A percentile compares a stretch with the other conserved stretches of the same genome.
Evolutionary conservation across 2,329 filamentous ascomycete genomes (phyloP).

Genomic region (Bipolaris oryzae): DNA sequence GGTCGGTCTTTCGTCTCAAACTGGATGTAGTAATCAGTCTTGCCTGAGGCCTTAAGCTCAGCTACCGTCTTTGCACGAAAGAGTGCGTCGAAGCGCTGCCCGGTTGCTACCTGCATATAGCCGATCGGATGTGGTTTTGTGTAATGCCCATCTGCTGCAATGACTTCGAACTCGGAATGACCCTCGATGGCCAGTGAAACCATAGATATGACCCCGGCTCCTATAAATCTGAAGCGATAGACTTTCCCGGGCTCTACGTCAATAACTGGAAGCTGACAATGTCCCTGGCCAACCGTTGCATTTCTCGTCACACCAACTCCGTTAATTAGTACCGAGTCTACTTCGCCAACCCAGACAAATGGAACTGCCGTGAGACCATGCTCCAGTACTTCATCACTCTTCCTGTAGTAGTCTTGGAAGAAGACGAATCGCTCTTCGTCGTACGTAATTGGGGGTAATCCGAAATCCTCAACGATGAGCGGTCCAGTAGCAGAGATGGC

Average conservation of each 20-base stretch:
- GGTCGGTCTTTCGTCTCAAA: conserved; percentile 60
- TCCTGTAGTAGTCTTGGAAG: conserved; percentile 64
- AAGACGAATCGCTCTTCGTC: conserved; percentile 65
- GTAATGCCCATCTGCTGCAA: conserved; percentile 64
- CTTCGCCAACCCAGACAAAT: conserved; percentile 66
- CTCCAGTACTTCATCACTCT: conserved; percentile 60
- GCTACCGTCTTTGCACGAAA: conserved; percentile 59
- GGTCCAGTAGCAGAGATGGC: conserved; percentile 63
- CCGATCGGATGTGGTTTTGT: conserved; percentile 56
- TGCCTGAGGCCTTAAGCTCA: conserved; percentile 48
- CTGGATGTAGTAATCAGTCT: conserved; percentile 54
- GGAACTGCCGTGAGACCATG: conserved; percentile 56
- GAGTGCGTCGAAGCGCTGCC: conserved; percentile 66
- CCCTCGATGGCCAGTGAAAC: conserved; percentile 62
- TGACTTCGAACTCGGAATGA: conserved; percentile 62
- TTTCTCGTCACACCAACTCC: conserved; percentile 57
- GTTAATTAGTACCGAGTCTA: conserved; percentile 63
- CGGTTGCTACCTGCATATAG: conserved; percentile 62
- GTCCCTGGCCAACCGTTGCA: conserved; percentile 41
- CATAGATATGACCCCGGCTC: conserved; percentile 61
- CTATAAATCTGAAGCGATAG: conserved; percentile 67
- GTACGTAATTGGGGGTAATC: conserved; percentile 60
- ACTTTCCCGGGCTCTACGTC: conserved; percentile 65
- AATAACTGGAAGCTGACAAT: conserved; percentile 59
- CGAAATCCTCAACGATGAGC: conserved; percentile 62